Evolutionary conservation across 1,139 yeast species (phyloP).

Genomic region (Candida sp.): DNA sequence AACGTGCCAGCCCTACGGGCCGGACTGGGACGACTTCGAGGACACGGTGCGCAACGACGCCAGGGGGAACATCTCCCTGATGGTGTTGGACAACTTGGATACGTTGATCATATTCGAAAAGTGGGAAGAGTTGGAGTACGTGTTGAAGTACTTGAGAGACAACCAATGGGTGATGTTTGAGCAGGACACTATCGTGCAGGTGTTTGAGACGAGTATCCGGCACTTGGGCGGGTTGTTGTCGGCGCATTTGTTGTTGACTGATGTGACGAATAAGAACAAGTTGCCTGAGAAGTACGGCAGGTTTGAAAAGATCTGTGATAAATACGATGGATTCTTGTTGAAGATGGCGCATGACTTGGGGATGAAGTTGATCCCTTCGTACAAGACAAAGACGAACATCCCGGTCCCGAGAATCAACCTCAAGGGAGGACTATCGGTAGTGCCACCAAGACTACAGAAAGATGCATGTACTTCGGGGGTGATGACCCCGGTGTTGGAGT

Average conservation of each 20-base stretch:
- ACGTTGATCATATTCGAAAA: conserved; percentile 77
- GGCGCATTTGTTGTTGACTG: conserved; percentile 70
- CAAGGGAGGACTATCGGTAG: conserved; percentile 49
- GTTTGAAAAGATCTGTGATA: conserved; percentile 23
- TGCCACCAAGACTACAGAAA: conserved; percentile 43
- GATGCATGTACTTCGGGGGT: conserved; percentile 93
- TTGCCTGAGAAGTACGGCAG: conserved; percentile 14
- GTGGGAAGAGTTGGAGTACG: conserved; percentile 52
- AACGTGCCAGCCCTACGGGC: conserved; percentile 69
- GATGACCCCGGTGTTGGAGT: conserved; percentile 80
- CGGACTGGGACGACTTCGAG: conserved; percentile 55
- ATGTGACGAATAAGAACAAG: conserved; percentile 39
- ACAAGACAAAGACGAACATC: conserved; percentile 59
- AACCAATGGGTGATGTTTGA: conserved; percentile 49
- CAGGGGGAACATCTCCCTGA: conserved; percentile 80
- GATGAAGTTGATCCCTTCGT: conserved; percentile 66
- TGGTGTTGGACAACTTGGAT: conserved; percentile 80
- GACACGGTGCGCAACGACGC: conserved; percentile 80
- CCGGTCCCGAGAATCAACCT: conserved; percentile 80
- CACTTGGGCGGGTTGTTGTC: conserved; percentile 80
- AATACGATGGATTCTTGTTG: conserved; percentile 73
- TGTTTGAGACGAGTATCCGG: conserved; percentile 84
- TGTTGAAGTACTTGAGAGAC: conserved; percentile 50
- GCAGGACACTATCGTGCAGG: conserved; percentile 76
- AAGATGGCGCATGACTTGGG: conserved; percentile 77